Evolutionary conservation across 2,329 filamentous ascomycete genomes (phyloP), one percentile per base, ranked within the genome.

Genomic region (Paecilomyces sp.): DNA sequence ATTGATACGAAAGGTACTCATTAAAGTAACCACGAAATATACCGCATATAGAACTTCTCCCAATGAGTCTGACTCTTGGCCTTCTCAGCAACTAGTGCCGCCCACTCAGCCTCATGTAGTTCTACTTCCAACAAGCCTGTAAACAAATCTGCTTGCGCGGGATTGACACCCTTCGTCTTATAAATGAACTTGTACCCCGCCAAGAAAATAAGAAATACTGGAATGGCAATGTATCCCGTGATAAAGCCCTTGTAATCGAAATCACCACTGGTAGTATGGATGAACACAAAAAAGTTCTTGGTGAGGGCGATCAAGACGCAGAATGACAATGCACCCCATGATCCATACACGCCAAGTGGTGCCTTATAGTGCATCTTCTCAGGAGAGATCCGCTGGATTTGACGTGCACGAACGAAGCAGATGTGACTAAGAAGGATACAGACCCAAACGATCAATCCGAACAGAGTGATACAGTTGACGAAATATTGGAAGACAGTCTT

Each of bases 221-320:
- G 89, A 65, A 92, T 91, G 56, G 89, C 89, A 7, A 89, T 77
- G 72, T 92, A 92, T 28, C 87, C 88, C 0, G 88, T 91, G 72
- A 92, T 84, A 75, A 92, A 92, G 67, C 83, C 87, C 79, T 88
- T 86, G 79, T 89, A 89, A 73, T 89, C 84, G 64, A 90, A 90
- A 56, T 79, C 78, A 57, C 80, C 80, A 65, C 77, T 68, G 66
- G 72, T 58, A 51, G 67, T 73, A 60, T 72, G 74, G 2, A 85
- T 79, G 74, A 94, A 94, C 61, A 88, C 87, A 59, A 84, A 81
- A 75, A 86, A 94, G 80, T 91, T 92, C 83, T 94, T 95, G 69
- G 90, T 93, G 57, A 95, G 70, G 1, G 88, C 84, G 62, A 94
- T 89, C 34, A 94, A 70, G 68, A 82, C 80, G 76, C 88, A 91